These are phyloP conservation scores for Phytomonas sp. DNA, from an alignment of 208 protist species.

Conservation along the genomic window DNA sequence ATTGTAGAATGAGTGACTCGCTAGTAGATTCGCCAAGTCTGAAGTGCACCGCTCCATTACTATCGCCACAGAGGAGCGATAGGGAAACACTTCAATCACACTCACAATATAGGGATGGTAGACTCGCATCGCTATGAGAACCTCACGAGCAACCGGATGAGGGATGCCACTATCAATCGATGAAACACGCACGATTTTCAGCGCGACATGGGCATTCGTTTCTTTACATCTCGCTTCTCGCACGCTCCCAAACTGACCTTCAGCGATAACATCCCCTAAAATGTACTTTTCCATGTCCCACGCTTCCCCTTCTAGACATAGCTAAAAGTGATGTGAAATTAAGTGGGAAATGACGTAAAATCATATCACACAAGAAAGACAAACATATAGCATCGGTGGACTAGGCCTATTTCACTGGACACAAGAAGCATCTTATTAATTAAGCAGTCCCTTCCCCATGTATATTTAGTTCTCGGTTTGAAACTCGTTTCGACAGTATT, in stretches of 20 bases:
- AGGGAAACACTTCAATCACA: constrained; percentile 58
- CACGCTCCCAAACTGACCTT: constrained; percentile 74
- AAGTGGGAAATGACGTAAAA: not conserved
- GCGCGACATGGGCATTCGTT: constrained; percentile 46
- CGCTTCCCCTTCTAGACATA: not conserved
- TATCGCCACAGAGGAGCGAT: constrained; percentile 45
- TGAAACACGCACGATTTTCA: constrained; percentile 60
- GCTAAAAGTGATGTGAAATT: not conserved
- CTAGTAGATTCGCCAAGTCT: constrained; percentile 40
- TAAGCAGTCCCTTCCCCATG: not conserved
- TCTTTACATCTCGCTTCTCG: constrained; percentile 35
- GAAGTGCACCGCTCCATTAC: constrained; percentile 76
- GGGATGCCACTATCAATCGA: constrained; percentile 65
- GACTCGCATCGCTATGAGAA: constrained; percentile 40
- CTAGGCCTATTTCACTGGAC: no score
- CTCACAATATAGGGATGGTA: constrained; percentile 49
- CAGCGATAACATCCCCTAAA: constrained; percentile 49
- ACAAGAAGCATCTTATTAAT: not conserved
- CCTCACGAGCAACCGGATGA: constrained; percentile 67
- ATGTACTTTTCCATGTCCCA: constrained; percentile 52
- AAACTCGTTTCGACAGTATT: not conserved
- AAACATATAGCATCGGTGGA: no score
- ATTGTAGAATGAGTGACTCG: constrained; percentile 16
- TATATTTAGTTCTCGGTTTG: not conserved
- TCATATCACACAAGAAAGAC: no score